Base-by-base conservation (phyloP, 2,329 filamentous ascomycete species). In the Aspergillus sp. region DNA sequence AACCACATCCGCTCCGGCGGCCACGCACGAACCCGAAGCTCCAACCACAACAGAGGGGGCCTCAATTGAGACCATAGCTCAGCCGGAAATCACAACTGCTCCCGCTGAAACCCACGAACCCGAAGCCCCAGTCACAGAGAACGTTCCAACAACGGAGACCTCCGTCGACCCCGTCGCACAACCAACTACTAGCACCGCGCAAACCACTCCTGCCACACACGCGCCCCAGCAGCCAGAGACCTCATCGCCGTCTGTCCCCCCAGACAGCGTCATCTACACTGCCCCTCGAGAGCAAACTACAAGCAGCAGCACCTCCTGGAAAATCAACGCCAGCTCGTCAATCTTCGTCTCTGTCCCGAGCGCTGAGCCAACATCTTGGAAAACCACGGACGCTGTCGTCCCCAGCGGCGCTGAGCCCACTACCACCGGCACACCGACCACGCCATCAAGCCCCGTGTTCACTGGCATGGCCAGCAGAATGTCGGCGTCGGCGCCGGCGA, bases 401-500 rank as follows among this genome's bases (percentile, higher is more conserved):
- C 34, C 30, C 37, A 17, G n/a, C 34, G 20, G 24, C 8, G 22
- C 30, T 5, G 30, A 51, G 37, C 37, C 49, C 19, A 47, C 17
- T 27, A 33, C 50, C 12, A 51, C 45, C 15, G 15, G 22, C 15
- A 20, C 61, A 4, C 59, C 51, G 8, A 64, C 66, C 4, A 57
- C 58, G 4, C 61, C 61, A 5, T 41, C 50, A 6, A 60, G 51
- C 9, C 60, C 67, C 13, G 49, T 68, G 2, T 69, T 69, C 56
- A 71, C 68, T 3, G 66, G 64, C 5, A 61, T 61, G 13, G 68
- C 65, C 3, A 60, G 53, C 39, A 65, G 47, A 34, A 11, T 68
- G 33, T 60, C 63, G 8, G 45, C 27, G 1, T 66, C 12, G 56
- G 61, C 12, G 27, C 45, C 12, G 56, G 61, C 12, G 30, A 46